Evolutionary conservation across 1,284 basidiomycete genomes (phyloP).

Genomic region (Cutaneotrichosporon dermatis): DNA sequence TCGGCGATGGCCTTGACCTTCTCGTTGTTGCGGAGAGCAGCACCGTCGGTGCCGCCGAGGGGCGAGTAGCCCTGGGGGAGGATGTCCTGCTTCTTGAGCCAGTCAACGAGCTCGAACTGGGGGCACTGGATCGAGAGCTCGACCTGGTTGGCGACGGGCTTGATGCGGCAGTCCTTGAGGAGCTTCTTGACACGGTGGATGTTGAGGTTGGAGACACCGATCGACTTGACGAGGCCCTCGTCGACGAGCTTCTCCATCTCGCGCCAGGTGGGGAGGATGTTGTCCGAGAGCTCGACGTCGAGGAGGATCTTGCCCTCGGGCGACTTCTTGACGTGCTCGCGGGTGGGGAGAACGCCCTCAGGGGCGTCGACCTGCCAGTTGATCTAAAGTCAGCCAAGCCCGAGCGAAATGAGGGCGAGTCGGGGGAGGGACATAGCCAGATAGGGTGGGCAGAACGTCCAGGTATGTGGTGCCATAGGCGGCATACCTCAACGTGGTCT

Average conservation of each 20-base stretch:
- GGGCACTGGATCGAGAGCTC: constrained; percentile 78
- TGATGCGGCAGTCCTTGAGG: constrained; percentile 54
- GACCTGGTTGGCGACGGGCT: constrained; percentile 66
- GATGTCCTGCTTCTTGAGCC: constrained; percentile 56
- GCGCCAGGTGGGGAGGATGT: constrained; percentile 64
- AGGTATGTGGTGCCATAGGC: too few relatives aligned
- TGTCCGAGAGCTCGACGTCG: constrained; percentile 61
- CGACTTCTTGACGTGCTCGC: constrained; percentile 38
- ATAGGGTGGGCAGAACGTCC: too few relatives aligned
- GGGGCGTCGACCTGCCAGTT: constrained; percentile 43
- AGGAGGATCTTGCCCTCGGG: constrained; percentile 52
- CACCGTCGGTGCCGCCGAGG: constrained; percentile 63
- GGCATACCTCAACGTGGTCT: too few relatives aligned
- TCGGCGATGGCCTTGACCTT: constrained; percentile 60
- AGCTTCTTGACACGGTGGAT: constrained; percentile 66
- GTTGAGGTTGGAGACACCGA: constrained; percentile 67
- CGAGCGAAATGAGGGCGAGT: too few relatives aligned
- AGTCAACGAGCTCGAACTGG: constrained; percentile 72
- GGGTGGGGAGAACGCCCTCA: constrained; percentile 31
- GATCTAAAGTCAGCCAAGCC: constrained; percentile 25
- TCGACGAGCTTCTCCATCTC: constrained; percentile 56
- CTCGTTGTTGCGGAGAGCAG: constrained; percentile 62
- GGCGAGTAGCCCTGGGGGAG: constrained; percentile 75
- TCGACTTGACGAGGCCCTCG: constrained; percentile 56
- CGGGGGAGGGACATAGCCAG: too few relatives aligned